phyloP scores from a whole-genome alignment of 345 rosid species.

The Eucalyptus caleyi region DNA sequence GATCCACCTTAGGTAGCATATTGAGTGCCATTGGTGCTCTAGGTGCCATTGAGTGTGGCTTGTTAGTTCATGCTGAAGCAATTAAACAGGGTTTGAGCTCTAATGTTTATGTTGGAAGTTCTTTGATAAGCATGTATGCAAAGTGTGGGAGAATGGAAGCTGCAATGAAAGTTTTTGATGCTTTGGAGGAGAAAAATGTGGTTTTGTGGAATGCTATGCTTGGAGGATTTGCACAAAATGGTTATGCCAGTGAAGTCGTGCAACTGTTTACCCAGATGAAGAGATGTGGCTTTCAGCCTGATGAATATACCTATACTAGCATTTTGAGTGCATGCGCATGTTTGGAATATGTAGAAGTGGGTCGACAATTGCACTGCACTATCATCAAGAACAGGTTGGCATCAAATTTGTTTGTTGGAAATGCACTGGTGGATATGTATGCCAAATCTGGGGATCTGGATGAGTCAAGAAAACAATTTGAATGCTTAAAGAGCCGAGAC shows the following conservation, averaged over 20 bases:
- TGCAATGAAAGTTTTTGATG: conserved; percentile 57
- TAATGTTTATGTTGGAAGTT: conserved; percentile 83
- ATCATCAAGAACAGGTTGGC: conserved; percentile 50
- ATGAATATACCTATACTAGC: conserved; percentile 82
- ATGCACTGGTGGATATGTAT: conserved; percentile 91
- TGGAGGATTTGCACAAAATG: conserved; percentile 73
- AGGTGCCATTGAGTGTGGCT: conserved; percentile 46
- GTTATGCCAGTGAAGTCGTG: conserved; percentile 38
- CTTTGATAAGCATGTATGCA: conserved; percentile 75
- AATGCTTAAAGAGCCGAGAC: conserved; percentile 40
- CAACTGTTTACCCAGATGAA: conserved; percentile 54
- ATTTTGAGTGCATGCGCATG: conserved; percentile 76
- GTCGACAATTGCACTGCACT: conserved; percentile 61
- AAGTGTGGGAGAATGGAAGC: conserved; percentile 61
- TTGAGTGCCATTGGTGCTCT: conserved; percentile 59
- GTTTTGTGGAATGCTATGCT: conserved; percentile 88
- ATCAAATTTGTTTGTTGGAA: conserved; percentile 63
- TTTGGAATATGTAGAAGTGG: conserved; percentile 37
- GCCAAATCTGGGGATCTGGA: conserved; percentile 65
- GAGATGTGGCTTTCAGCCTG: conserved; percentile 49
- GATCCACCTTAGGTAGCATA: conserved; percentile 85
- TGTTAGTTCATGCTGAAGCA: conserved; percentile 81
- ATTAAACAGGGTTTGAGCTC: conserved; percentile 67
- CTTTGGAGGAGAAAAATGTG: conserved; percentile 53
- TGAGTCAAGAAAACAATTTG: conserved; percentile 71